These are phyloP conservation scores for Claviceps cyperi DNA, from an alignment of 2,329 filamentous ascomycete genomes.

Conservation along the genomic window DNA sequence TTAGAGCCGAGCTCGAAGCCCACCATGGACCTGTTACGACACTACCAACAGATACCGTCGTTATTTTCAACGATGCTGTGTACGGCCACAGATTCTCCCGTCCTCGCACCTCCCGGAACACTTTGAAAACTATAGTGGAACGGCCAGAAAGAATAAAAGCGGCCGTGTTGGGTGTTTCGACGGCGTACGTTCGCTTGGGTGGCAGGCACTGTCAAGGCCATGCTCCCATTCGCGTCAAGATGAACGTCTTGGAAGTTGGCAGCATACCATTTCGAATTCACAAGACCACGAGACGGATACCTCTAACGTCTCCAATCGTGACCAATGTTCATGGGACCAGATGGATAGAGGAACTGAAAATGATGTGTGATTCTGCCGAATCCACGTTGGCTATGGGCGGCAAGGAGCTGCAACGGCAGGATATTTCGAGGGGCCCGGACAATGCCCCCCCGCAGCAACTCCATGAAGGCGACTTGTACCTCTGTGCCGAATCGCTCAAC, in stretches of 20 bases:
- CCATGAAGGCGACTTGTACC: constrained; percentile 81
- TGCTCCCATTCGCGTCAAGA: constrained; percentile 50
- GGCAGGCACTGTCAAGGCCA: constrained; percentile 59
- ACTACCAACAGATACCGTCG: constrained; percentile 48
- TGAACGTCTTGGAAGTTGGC: constrained; percentile 38
- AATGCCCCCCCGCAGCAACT: constrained; percentile 39
- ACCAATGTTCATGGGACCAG: constrained; percentile 80
- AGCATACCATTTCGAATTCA: constrained; percentile 69
- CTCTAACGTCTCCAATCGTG: constrained; percentile 61
- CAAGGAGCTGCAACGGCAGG: constrained; percentile 62
- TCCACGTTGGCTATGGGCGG: constrained; percentile 60
- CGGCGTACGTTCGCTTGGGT: constrained; percentile 83
- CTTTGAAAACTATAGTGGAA: constrained; percentile 75
- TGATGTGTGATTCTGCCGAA: constrained; percentile 72
- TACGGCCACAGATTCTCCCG: constrained; percentile 88
- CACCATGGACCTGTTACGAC: constrained; percentile 36
- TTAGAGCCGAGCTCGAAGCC: constrained; percentile 52
- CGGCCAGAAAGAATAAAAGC: constrained; percentile 83
- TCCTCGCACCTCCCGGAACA: constrained; percentile 57
- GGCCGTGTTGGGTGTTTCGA: constrained; percentile 63
- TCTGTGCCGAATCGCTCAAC: constrained; percentile 71
- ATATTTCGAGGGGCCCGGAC: constrained; percentile 39
- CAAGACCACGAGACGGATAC: constrained; percentile 59
- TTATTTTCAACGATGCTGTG: constrained; percentile 83
- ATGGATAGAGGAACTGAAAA: constrained; percentile 86